A percentile compares a stretch with the other conserved stretches of the same genome.
phyloP scores from a whole-genome alignment of 2,329 filamentous ascomycete genomes.

The Hypoxylon sp. region DNA sequence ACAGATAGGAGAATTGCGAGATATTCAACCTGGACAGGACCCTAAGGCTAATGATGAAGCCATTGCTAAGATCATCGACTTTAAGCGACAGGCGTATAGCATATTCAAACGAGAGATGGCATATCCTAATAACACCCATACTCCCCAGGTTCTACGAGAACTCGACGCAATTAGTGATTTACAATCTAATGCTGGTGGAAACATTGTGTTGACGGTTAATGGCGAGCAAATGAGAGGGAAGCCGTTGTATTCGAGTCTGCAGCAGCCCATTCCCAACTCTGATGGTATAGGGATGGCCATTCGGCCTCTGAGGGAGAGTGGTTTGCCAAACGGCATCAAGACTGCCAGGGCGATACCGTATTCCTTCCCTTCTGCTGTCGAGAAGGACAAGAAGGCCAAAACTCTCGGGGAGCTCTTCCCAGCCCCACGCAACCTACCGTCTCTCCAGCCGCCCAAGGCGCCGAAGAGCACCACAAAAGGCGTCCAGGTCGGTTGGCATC shows the following conservation, averaged over 20 bases:
- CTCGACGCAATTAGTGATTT: slow-evolving; percentile 59
- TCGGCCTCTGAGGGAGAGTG: slow-evolving; percentile 71
- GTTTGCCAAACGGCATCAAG: slow-evolving; percentile 81
- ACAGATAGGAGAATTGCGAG: slow-evolving; percentile 63
- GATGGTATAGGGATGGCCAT: slow-evolving; percentile 48
- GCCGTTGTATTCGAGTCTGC: slow-evolving; percentile 89
- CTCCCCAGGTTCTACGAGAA: slow-evolving; percentile 56
- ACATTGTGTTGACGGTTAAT: slow-evolving; percentile 80
- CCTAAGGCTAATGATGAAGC: slow-evolving; percentile 54
- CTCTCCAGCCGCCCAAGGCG: slow-evolving; percentile 79
- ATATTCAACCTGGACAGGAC: slow-evolving; percentile 44
- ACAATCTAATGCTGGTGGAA: slow-evolving; percentile 59
- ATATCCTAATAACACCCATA: slow-evolving; percentile 60
- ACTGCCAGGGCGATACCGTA: slow-evolving; percentile 75
- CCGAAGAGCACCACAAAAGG: slow-evolving; percentile 78
- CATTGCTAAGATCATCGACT: slow-evolving; percentile 65
- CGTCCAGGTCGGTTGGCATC: slow-evolving; percentile 67
- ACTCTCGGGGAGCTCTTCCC: slow-evolving; percentile 82
- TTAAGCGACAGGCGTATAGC: slow-evolving; percentile 74
- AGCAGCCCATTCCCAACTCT: slow-evolving; percentile 61
- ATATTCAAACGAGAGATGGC: slow-evolving; percentile 74
- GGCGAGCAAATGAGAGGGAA: slow-evolving; percentile 81
- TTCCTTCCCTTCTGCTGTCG: slow-evolving; percentile 55
- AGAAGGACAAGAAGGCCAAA: slow-evolving; percentile 67
- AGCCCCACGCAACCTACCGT: slow-evolving; percentile 74